Evolutionary conservation across 2,329 filamentous ascomycete genomes (phyloP).

Genomic region (Emmonsiellopsis sp.): DNA sequence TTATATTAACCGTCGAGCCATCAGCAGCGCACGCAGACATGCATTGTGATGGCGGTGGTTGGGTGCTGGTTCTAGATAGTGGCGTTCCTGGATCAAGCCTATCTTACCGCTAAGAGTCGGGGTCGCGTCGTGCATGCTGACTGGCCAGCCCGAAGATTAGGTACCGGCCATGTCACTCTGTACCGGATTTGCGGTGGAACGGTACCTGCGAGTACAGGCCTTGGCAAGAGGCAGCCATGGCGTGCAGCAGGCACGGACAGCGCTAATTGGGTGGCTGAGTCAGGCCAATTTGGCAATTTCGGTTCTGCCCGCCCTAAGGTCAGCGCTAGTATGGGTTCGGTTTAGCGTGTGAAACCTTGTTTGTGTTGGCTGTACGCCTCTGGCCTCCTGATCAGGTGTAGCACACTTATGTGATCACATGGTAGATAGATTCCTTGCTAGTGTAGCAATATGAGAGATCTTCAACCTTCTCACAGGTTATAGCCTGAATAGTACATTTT

Average conservation of each 20-base stretch:
- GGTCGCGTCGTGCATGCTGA: neutral
- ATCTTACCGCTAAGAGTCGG: too few relatives aligned
- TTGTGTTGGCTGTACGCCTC: neutral
- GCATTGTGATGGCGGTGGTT: too few relatives aligned
- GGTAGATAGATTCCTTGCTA: too few relatives aligned
- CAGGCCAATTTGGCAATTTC: neutral
- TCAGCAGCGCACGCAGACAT: too few relatives aligned
- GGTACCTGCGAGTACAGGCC: neutral
- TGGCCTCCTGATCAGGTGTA: slow-evolving; percentile 5
- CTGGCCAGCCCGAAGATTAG: neutral
- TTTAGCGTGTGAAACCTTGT: neutral
- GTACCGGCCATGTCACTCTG: neutral
- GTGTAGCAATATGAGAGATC: too few relatives aligned
- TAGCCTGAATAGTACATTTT: too few relatives aligned
- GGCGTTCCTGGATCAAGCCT: neutral
- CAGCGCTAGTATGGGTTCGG: neutral
- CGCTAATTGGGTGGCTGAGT: neutral
- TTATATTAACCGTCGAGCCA: too few relatives aligned
- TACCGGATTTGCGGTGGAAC: neutral
- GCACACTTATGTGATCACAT: neutral
- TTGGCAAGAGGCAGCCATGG: neutral
- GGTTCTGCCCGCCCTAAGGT: neutral
- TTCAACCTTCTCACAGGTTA: too few relatives aligned
- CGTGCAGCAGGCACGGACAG: neutral
- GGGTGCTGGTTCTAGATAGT: too few relatives aligned